Percentiles rank a stretch among this genome's conserved stretches.
Conservation (phyloP, 129 eudicot genomes). For the Escallonia rubra region DNA sequence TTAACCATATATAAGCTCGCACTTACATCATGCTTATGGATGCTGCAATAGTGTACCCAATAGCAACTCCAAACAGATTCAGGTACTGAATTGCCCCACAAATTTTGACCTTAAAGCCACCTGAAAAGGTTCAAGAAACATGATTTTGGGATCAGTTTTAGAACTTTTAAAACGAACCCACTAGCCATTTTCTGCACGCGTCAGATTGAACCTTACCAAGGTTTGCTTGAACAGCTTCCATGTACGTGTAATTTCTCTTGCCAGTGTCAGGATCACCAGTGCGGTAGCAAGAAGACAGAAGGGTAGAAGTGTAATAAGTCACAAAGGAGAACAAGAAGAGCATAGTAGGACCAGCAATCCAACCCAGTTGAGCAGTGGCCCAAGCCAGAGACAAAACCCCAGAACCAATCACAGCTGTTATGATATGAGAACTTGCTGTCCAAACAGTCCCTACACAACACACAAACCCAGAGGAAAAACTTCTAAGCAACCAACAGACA, state of each 20-base stretch:
- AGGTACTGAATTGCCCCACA: conserved; percentile 89
- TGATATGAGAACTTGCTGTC: conserved; percentile 98
- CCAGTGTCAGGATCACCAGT: conserved; percentile 68
- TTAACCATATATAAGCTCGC: neutral
- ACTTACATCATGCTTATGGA: conserved; percentile 89
- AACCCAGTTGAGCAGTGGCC: conserved; percentile 94
- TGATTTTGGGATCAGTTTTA: neutral
- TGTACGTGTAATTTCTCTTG: conserved; percentile 82
- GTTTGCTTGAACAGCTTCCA: conserved; percentile 87
- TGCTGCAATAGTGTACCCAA: conserved; percentile 96
- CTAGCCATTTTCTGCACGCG: neutral
- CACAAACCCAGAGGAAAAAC: neutral
- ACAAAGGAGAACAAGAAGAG: conserved; percentile 77
- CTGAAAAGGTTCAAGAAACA: conserved; percentile 30
- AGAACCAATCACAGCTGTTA: conserved; percentile 95
- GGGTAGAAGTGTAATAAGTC: conserved; percentile 86
- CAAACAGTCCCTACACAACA: conserved; percentile 65
- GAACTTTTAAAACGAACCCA: neutral
- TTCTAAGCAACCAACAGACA: neutral
- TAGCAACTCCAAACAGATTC: conserved; percentile 89
- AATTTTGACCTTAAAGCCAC: conserved; percentile 76
- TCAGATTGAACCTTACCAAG: conserved; percentile 41
- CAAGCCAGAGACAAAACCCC: conserved; percentile 95
- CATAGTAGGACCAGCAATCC: conserved; percentile 95
- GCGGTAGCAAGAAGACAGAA: conserved; percentile 80